Conservation (phyloP, 257 asterid genomes). For the Solanum rostratum region DNA sequence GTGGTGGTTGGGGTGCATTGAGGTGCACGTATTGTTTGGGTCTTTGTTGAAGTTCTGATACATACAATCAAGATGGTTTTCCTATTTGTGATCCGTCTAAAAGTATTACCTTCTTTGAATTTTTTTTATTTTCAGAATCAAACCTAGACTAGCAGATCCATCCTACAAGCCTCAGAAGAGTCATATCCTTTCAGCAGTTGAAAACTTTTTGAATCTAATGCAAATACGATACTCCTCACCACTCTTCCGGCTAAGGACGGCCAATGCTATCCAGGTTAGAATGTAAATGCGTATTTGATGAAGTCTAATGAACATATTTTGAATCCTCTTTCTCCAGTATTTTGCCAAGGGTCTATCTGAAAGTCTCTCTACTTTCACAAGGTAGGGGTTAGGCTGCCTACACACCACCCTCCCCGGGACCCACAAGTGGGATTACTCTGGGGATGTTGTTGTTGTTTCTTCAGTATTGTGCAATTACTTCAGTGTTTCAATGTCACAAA, state of each 20-base stretch:
- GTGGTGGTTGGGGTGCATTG: background rate
- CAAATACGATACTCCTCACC: conserved; percentile 90
- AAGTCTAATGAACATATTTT: background rate
- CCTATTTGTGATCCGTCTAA: background rate
- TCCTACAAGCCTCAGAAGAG: conserved; percentile 57
- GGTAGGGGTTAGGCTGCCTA: background rate
- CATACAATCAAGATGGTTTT: background rate
- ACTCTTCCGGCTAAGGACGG: conserved; percentile 71
- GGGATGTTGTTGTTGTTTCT: background rate
- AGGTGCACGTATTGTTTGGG: background rate
- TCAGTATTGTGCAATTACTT: background rate
- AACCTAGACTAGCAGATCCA: conserved; percentile 70
- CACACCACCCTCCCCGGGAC: background rate
- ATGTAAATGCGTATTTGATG: background rate
- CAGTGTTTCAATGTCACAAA: background rate
- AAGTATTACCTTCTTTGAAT: background rate
- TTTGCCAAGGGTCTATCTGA: background rate
- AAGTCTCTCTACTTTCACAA: background rate
- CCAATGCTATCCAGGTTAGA: conserved; percentile 69
- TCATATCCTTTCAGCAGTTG: conserved; percentile 75
- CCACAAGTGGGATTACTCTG: background rate
- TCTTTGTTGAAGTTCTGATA: background rate
- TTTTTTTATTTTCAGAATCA: conserved; percentile 42
- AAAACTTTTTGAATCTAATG: conserved; percentile 47
- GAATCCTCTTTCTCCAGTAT: background rate